phyloP scores from a whole-genome alignment of 116 monocot species.

The Zostera marina region DNA sequence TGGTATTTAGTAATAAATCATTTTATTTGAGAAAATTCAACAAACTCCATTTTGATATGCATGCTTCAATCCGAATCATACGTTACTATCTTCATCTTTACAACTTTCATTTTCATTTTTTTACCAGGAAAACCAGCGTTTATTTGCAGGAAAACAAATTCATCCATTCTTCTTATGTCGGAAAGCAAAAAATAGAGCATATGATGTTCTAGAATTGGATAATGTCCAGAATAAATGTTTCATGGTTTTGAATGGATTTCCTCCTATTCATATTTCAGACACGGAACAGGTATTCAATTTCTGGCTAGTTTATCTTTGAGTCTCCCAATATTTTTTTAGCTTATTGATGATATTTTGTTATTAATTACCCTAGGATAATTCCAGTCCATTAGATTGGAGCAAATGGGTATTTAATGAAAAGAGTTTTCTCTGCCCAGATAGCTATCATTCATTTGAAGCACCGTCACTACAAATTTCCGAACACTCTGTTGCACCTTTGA shows the following conservation, averaged over 20 bases:
- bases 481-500: not conserved
- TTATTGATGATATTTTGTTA: not conserved
- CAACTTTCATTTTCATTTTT: conserved; percentile 4
- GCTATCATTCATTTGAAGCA: conserved; percentile 2
- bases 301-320: not conserved
- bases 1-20: too few species aligned
- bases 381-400: conserved; percentile 5
- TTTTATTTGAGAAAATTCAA: not conserved
- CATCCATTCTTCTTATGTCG: conserved; percentile 14
- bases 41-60: not conserved
- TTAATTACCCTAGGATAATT: conserved; percentile 2
- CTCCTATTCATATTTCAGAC: conserved; percentile 16
- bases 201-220: not conserved
- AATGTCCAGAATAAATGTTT: conserved; percentile 1
- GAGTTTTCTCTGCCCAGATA: not conserved
- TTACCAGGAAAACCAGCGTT: conserved; percentile 10
- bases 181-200: conserved; percentile 4
- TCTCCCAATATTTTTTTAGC: not conserved
- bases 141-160: conserved; percentile 10
- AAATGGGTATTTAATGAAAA: conserved; percentile 5
- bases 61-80: not conserved
- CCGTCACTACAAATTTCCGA: not conserved
- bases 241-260: conserved; percentile 1
- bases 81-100: not conserved
- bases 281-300: conserved; percentile 5